These are phyloP conservation scores for Homolaphlyctis polyrhiza DNA, from an alignment of 371 early-diverging fungal species.

Conservation along the genomic window DNA sequence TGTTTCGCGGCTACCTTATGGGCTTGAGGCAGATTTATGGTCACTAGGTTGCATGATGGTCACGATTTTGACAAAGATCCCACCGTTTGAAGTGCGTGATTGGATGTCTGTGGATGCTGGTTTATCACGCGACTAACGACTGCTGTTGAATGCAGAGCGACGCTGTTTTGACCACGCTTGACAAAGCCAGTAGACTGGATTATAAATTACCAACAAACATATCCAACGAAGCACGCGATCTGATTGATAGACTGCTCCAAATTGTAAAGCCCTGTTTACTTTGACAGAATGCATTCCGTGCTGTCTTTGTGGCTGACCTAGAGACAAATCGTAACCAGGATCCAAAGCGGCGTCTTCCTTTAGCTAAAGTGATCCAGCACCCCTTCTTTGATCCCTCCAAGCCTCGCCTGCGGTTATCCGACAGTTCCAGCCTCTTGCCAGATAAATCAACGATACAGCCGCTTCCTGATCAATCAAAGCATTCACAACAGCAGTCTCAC, in stretches of 20 bases:
- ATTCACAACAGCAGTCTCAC: slow-evolving; percentile 4
- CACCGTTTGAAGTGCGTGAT: slow-evolving; percentile 55
- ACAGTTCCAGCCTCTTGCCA: background rate
- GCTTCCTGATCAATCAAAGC: background rate
- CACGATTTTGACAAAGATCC: slow-evolving; percentile 59
- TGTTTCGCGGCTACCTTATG: slow-evolving; percentile 48
- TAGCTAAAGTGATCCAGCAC: slow-evolving; percentile 24
- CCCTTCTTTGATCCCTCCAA: slow-evolving; percentile 22
- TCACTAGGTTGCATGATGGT: slow-evolving; percentile 58
- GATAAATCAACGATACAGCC: background rate
- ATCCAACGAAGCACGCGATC: slow-evolving; percentile 30
- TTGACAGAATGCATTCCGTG: background rate
- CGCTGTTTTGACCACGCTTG: slow-evolving; percentile 42
- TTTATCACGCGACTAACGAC: too few relatives aligned
- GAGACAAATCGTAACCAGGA: slow-evolving; percentile 33
- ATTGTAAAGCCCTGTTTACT: slow-evolving; percentile 23
- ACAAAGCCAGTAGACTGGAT: slow-evolving; percentile 35
- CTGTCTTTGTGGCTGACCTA: background rate
- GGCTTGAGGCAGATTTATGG: slow-evolving; percentile 62
- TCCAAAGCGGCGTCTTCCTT: slow-evolving; percentile 31
- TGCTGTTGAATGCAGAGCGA: slow-evolving; percentile 35
- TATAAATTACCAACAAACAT: slow-evolving; percentile 37
- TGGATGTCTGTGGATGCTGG: background rate
- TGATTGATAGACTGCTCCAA: slow-evolving; percentile 36
- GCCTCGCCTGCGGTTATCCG: slow-evolving; percentile 9